Evolutionary conservation across 148 eudicot species (phyloP).

Genomic region (Nepenthes mirabilis): DNA sequence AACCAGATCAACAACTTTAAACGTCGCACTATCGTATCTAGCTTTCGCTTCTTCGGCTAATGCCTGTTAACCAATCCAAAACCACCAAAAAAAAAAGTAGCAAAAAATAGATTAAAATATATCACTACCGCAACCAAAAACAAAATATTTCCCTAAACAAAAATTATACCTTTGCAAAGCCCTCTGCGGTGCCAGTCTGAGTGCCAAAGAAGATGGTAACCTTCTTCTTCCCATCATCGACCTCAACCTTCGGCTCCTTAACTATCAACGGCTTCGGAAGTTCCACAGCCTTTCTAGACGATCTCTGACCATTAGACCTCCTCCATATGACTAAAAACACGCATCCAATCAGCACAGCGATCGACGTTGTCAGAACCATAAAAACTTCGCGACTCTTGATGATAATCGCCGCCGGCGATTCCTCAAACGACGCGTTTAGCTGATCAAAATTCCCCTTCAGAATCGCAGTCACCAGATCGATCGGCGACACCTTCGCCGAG

Average conservation of each 20-base stretch:
- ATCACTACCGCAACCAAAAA: neutral
- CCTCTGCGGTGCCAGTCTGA: conserved; percentile 98
- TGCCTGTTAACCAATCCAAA: conserved; percentile 31
- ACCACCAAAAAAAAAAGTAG: conserved; percentile 11
- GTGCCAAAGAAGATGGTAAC: conserved; percentile 80
- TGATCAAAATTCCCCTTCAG: conserved; percentile 33
- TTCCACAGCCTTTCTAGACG: conserved; percentile 13
- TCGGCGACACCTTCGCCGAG: conserved; percentile 48
- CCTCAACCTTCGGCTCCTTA: conserved; percentile 37
- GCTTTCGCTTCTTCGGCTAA: conserved; percentile 81
- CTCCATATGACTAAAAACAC: conserved; percentile 42
- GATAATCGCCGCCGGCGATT: conserved; percentile 25
- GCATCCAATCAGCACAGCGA: conserved; percentile 61
- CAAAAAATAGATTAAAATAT: neutral
- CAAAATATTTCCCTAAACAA: neutral
- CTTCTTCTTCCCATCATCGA: conserved; percentile 66
- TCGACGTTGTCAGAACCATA: conserved; percentile 54
- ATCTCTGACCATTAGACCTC: conserved; percentile 32
- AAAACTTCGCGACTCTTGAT: conserved; percentile 41
- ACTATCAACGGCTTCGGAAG: conserved; percentile 27
- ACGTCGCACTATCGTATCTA: conserved; percentile 80
- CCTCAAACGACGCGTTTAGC: conserved; percentile 27
- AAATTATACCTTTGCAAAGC: conserved; percentile 66
- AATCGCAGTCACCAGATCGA: conserved; percentile 65
- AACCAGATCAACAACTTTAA: conserved; percentile 84